Evolutionary conservation across 306 rosid species (phyloP), one percentile per base, ranked within the genome.

Genomic region (Hippophae rhamnoides): DNA sequence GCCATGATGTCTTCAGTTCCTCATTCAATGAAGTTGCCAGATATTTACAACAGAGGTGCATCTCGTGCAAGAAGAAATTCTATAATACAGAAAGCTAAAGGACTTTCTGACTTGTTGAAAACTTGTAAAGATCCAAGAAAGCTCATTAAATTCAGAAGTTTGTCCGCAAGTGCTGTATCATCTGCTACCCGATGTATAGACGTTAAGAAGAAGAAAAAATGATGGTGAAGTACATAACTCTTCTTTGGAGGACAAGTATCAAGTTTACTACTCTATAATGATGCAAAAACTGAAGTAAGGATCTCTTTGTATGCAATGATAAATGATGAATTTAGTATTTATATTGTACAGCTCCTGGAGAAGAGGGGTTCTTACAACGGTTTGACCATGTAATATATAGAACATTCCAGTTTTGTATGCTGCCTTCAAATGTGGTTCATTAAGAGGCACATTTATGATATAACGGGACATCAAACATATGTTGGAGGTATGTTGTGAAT

Each of bases 1-100:
- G 69, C 43, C 18, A 61, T 83, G 82, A 92, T 92, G 95, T 88
- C 88, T 52, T 80, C 82, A 18, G 82, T 92, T 58, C 86, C 93
- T 13, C 86, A 85, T 85, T 75, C 93, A 56, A 59, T 64, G 41
- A 81, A 73, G 50, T 72, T 88, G 79, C 96, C 96, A 9, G 68
- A 78, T 66, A 78, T 87, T 7, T 85, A 82, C 64, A 70, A n/a
- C 9, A 74, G 59, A 63, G 82, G 80, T 57, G 62, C 57, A 27
- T 70, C 81, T 48, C 61, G 63, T 47, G 78, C 76, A 10, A 74
- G 86, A 73, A 80, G 86, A 74, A 73, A 69, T 59, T 81, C 82
- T 59, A 73, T 86, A 71, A 68, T 92, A 64, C 69, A 57, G 65
- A 87, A 83, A 73, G 95, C 95, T 4, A 67, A 87, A 76, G 83